These are phyloP conservation scores for Suillus tomentosus DNA, from an alignment of 768 basidiomycete species.

Conservation along the genomic window DNA sequence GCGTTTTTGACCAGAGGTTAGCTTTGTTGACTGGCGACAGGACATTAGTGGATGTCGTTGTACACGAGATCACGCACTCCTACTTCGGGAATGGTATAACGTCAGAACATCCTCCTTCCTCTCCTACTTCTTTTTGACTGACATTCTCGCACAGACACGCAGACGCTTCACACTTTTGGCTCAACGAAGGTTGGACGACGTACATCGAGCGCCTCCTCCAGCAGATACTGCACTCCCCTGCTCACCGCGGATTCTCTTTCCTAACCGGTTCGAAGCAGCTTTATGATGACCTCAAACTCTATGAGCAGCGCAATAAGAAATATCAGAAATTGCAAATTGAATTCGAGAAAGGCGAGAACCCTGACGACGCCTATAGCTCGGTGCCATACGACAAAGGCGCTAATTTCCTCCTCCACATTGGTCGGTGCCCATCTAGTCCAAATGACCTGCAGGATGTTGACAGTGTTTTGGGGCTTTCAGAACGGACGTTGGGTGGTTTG, in stretches of 20 bases:
- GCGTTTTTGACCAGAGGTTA: constrained; percentile 20
- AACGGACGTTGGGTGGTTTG: constrained; percentile 76
- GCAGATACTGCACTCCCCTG: constrained; percentile 67
- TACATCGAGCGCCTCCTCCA: constrained; percentile 86
- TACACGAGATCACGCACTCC: constrained; percentile 84
- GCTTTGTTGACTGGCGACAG: constrained; percentile 88
- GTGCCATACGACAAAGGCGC: constrained; percentile 91
- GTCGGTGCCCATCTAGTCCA: constrained; percentile 37
- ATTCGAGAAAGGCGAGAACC: constrained; percentile 72
- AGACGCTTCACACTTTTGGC: constrained; percentile 80
- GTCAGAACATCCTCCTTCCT: constrained; percentile 39
- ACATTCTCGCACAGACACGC: constrained; percentile 49
- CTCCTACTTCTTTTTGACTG: constrained; percentile 7
- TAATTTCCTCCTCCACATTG: constrained; percentile 84
- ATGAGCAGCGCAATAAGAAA: constrained; percentile 54
- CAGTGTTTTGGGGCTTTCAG: constrained; percentile 33
- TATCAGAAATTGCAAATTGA: constrained; percentile 82
- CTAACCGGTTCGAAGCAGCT: constrained; percentile 75
- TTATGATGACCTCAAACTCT: constrained; percentile 66
- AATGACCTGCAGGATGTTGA: not conserved
- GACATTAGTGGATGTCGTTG: constrained; percentile 83
- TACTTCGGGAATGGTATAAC: constrained; percentile 95
- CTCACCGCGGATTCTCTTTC: constrained; percentile 78
- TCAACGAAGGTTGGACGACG: constrained; percentile 93
- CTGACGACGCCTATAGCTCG: constrained; percentile 72